These are phyloP conservation scores for Aspergillus hiratsukae DNA, from an alignment of 2,329 filamentous ascomycete genomes.

Conservation along the genomic window DNA sequence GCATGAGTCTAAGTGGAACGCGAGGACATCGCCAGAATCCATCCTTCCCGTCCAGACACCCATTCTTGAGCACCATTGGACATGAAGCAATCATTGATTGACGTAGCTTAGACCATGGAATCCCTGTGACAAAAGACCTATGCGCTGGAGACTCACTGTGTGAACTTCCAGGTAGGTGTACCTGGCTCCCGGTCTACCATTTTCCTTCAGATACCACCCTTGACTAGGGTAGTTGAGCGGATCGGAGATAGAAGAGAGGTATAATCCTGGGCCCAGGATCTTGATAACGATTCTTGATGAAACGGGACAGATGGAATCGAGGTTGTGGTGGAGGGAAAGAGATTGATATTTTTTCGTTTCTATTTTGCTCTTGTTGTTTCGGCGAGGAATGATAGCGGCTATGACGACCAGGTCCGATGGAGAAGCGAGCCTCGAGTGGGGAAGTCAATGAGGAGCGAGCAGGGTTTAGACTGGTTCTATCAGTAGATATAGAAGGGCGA, in stretches of 20 bases:
- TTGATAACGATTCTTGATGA: slow-evolving; percentile 9
- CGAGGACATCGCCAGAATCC: not conserved
- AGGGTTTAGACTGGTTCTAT: slow-evolving; percentile 1
- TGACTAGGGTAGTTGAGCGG: slow-evolving; percentile 19
- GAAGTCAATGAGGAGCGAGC: slow-evolving; percentile 12
- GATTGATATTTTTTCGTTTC: not conserved
- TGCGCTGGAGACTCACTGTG: slow-evolving; percentile 66
- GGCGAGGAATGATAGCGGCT: not conserved
- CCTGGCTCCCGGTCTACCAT: slow-evolving; percentile 96
- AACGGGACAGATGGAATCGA: slow-evolving; percentile 9
- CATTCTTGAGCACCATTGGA: not conserved
- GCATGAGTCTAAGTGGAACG: not conserved
- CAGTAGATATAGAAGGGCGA: not conserved
- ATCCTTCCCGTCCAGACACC: not conserved
- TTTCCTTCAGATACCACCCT: slow-evolving; percentile 48
- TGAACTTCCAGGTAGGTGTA: slow-evolving; percentile 99
- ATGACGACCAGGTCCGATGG: slow-evolving; percentile 10
- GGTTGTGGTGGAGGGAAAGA: slow-evolving; percentile 7
- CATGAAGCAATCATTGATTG: not conserved
- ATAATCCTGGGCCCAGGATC: slow-evolving; percentile 2
- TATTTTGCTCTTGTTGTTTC: not conserved
- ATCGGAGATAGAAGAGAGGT: slow-evolving; percentile 11
- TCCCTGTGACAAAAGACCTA: slow-evolving; percentile 6
- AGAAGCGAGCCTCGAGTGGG: slow-evolving; percentile 8
- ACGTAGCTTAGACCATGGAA: not conserved